Base-by-base conservation (phyloP, 2,329 filamentous ascomycete species). In the Myriosclerotinia duriaeana region DNA sequence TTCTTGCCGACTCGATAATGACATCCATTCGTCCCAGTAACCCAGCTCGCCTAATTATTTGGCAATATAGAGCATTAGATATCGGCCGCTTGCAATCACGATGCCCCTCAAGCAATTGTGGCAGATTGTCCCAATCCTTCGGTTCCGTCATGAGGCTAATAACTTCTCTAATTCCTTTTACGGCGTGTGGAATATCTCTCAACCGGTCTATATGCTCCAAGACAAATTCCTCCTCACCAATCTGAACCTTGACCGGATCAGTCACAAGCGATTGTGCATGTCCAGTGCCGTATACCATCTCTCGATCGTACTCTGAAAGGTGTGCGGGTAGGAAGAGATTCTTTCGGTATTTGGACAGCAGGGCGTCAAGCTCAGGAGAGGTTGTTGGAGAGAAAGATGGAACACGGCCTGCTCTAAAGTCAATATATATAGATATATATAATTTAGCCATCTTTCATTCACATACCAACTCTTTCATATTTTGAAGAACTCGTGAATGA, bases 271-370 rank as follows among this genome's bases (percentile, higher is more conserved):
- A 76, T 69, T 81, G 77, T 70, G 79, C 78, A 75, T 81, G 79
- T 69, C 80, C 81, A 17, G 74, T 69, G 67, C 79, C 78, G 77
- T 81, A 83, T 71, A 90, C 77, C 67, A 84, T 80, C 71, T 82
- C 79, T 71, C 80, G 83, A 77, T 89, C 83, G 61, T 78, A 76
- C 38, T 74, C 66, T 30, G 82, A 80, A 38, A 91, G 83, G 74
- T 87, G 84, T 42, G 81, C 77, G n/a, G 87, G 87, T 53, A 90
- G 77, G 74, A 90, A 84, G 75, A 88, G 81, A 71, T 84, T 83
- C 55, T 81, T 77, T 70, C 87, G 85, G 74, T 89, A 81, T 30
- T 73, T 76, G 52, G 77, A 75, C 68, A 90, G 82, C 42, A 82
- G 73, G 15, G 75, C 67, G 74, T 88, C 82, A 68, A 90, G 81